Evolutionary conservation across 1,284 basidiomycete genomes (phyloP), one percentile per base, ranked within the genome.

Genomic region (Ceratorhiza oryzae-sativae): DNA sequence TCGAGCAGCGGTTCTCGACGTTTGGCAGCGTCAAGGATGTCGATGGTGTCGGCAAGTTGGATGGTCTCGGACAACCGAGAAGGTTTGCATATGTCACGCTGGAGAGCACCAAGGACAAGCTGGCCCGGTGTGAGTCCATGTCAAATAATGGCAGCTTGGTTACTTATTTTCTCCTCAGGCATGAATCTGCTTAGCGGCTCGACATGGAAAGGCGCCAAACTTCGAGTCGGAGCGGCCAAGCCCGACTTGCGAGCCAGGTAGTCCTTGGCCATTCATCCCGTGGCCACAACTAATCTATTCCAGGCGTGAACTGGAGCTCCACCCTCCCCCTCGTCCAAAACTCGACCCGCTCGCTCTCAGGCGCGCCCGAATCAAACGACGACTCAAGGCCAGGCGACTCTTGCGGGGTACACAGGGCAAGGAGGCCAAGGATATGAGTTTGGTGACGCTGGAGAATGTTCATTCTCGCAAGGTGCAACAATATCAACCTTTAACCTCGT

Each of bases 171-270:
- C 12, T 45, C 8, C 56, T 2, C 70, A 92, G 91, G 90, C 80
- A 82, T 92, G 79, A 92, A 88, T 76, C 77, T 87, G 3, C 83
- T 93, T 8, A 92, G 90, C 75, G 91, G 92, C 30, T 87, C 90
- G 8, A 91, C 86, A 1, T 93, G 90, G 90, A 93, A 92, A 80
- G 91, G 92, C 18, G 81, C 90, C n/a, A 91, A 89, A 75, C 80
- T 93, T 34, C 85, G 90, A n/a, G 84, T 93, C 41, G 91, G 91
- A 6, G 90, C 92, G 75, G 92, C 91, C 27, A 90, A 86, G 75
- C 88, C 87, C 0, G 88, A 93, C 78, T 93, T 84, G 77, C 79
- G 79, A 5, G 86, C 88, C 77, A 83, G 87, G 90, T 90, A 20
- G 80, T 75, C 4, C 23, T 45, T 45, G 8, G 8, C 41, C n/a